Percentiles rank a stretch among this genome's conserved stretches.
These are phyloP conservation scores for Batkoa obscura DNA, from an alignment of 371 early-diverging fungal species.

Conservation along the genomic window DNA sequence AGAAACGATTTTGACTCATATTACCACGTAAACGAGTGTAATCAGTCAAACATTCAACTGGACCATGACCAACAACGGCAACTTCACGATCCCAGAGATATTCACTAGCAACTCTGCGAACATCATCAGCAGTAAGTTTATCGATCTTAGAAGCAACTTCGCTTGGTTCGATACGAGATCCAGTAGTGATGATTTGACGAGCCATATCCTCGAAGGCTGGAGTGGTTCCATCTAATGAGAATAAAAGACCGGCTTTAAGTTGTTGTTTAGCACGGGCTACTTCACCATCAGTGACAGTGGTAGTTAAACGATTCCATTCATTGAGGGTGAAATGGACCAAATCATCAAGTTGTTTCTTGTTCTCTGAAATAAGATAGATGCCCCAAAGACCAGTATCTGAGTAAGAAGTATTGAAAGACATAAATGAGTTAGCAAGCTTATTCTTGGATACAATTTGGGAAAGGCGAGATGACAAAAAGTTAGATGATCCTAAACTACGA, in stretches of 20 bases:
- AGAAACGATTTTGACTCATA: constrained; percentile 48
- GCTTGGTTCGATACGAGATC: constrained; percentile 63
- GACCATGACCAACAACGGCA: constrained; percentile 82
- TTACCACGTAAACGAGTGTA: constrained; percentile 64
- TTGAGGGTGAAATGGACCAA: constrained; percentile 64
- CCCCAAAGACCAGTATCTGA: constrained; percentile 97
- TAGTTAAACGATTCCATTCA: constrained; percentile 81
- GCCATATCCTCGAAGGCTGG: constrained; percentile 94
- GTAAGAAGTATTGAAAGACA: constrained; percentile 95
- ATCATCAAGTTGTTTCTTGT: constrained; percentile 63
- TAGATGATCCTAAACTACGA: constrained; percentile 68
- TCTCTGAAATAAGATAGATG: constrained; percentile 76
- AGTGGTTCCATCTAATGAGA: constrained; percentile 82
- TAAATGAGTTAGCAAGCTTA: constrained; percentile 88
- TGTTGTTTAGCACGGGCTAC: constrained; percentile 95
- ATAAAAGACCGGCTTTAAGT: constrained; percentile 80
- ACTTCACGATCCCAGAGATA: constrained; percentile 81
- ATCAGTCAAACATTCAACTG: constrained; percentile 73
- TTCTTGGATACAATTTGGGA: constrained; percentile 62
- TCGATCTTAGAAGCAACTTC: constrained; percentile 67
- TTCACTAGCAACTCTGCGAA: constrained; percentile 69
- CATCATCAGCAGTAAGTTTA: constrained; percentile 60
- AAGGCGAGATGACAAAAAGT: constrained; percentile 66
- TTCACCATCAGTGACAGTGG: constrained; percentile 74
- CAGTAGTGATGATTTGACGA: constrained; percentile 81